Percentiles rank a stretch among this genome's conserved stretches.
Evolutionary conservation across 2,329 filamentous ascomycete species (phyloP).

Genomic region (Calonectria multiphialidica): DNA sequence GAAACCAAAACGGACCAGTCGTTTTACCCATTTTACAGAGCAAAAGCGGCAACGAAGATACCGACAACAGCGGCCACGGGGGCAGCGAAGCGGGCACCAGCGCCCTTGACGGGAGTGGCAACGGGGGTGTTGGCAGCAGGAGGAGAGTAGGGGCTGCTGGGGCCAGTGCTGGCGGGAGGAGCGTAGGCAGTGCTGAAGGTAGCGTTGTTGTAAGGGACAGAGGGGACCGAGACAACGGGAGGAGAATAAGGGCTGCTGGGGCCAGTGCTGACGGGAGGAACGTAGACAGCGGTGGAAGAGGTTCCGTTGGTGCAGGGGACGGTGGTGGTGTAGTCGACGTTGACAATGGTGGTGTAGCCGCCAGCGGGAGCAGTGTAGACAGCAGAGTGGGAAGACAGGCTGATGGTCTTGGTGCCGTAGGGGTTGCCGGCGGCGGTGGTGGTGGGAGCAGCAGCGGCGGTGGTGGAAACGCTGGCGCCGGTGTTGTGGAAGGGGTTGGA

Average conservation of each 20-base stretch:
- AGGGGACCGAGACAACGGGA: slow-evolving; percentile 12
- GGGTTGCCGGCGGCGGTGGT: slow-evolving; percentile 44
- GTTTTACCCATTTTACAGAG: slow-evolving; percentile 52
- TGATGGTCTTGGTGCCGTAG: slow-evolving; percentile 47
- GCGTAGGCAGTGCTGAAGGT: slow-evolving; percentile 37
- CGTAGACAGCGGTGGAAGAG: slow-evolving; percentile 32
- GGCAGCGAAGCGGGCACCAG: slow-evolving; percentile 49
- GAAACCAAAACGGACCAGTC: slow-evolving; percentile 36
- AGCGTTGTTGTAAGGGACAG: slow-evolving; percentile 2
- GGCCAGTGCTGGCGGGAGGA: slow-evolving; percentile 38
- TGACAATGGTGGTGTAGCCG: slow-evolving; percentile 41
- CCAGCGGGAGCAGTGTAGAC: slow-evolving; percentile 8
- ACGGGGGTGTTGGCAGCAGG: slow-evolving; percentile 38
- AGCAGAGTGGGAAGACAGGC: slow-evolving; percentile 36
- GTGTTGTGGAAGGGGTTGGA: no score
- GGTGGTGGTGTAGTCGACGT: no score
- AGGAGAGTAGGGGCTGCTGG: slow-evolving; percentile 26
- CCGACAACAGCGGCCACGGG: slow-evolving; percentile 54
- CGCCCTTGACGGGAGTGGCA: slow-evolving; percentile 30
- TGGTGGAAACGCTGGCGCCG: slow-evolving; percentile 32
- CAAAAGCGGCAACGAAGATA: slow-evolving; percentile 55
- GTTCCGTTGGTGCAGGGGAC: slow-evolving; percentile 20
- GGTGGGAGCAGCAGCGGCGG: slow-evolving; percentile 32
- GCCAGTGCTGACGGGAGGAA: slow-evolving; percentile 25
- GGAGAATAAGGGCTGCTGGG: slow-evolving; percentile 34